Percentiles rank a stretch among this genome's conserved stretches.
Evolutionary conservation across 2,329 filamentous ascomycete species (phyloP).

Genomic region (Chaetoscypha palmicola): DNA sequence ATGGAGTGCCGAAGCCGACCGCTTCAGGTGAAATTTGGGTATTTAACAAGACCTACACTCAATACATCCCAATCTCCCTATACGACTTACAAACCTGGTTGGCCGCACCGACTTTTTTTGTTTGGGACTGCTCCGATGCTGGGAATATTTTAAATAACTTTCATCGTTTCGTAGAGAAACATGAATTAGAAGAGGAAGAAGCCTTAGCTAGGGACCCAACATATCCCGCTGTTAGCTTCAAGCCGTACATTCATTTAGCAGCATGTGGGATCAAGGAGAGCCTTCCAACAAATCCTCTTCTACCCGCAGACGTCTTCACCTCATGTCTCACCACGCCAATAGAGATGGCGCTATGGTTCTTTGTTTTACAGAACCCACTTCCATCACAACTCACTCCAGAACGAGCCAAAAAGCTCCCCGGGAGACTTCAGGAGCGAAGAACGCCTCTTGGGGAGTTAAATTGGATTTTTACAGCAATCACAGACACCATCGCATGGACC

Average conservation of each 20-base stretch:
- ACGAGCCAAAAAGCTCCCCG: slow-evolving; percentile 81
- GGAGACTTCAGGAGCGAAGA: slow-evolving; percentile 82
- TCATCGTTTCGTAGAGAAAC: slow-evolving; percentile 88
- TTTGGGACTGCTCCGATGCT: slow-evolving; percentile 96
- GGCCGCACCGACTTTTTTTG: slow-evolving; percentile 88
- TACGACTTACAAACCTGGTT: slow-evolving; percentile 96
- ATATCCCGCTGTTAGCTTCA: slow-evolving; percentile 68
- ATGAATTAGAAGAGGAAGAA: slow-evolving; percentile 82
- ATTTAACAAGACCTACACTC: slow-evolving; percentile 97
- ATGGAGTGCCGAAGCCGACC: slow-evolving; percentile 93
- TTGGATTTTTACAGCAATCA: slow-evolving; percentile 99
- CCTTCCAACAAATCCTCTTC: slow-evolving; percentile 84
- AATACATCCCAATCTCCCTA: slow-evolving; percentile 94
- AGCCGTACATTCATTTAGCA: slow-evolving; percentile 77
- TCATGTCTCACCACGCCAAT: slow-evolving; percentile 95
- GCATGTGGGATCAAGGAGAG: slow-evolving; percentile 88
- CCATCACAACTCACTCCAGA: slow-evolving; percentile 64
- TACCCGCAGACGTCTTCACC: slow-evolving; percentile 93
- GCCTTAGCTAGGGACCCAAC: slow-evolving; percentile 68
- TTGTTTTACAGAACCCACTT: slow-evolving; percentile 77
- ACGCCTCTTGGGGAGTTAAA: slow-evolving; percentile 95
- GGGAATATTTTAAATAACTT: slow-evolving; percentile 95
- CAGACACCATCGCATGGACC: slow-evolving; percentile 98
- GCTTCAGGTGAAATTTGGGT: slow-evolving; percentile 98
- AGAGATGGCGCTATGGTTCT: slow-evolving; percentile 94